A percentile compares a stretch with the other conserved stretches of the same genome.
These are phyloP conservation scores for Plasmodium cynomolgi DNA, from an alignment of 169 alveolate species.

Conservation along the genomic window DNA sequence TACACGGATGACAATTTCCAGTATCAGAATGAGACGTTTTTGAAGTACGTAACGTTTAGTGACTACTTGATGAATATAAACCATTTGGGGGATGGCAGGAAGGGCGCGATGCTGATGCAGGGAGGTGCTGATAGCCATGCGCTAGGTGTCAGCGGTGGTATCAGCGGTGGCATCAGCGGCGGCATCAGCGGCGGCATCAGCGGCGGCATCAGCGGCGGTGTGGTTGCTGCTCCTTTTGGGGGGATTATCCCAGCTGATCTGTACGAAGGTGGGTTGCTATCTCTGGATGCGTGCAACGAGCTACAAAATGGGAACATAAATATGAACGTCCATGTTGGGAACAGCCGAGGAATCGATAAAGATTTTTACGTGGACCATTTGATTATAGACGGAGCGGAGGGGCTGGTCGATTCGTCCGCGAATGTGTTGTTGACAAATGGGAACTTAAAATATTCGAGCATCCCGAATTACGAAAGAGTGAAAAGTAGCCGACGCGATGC, in stretches of 20 bases:
- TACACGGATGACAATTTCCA: constrained; percentile 42
- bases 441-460: constrained; percentile 25
- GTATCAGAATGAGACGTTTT: constrained; percentile 53
- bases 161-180: background rate
- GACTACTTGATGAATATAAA: constrained; percentile 13
- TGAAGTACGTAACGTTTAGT: constrained; percentile 36
- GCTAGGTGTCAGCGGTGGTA: background rate
- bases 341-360: constrained; percentile 10
- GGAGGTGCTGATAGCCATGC: background rate
- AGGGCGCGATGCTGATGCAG: background rate
- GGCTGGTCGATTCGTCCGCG: background rate
- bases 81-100: background rate
- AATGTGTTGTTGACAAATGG: constrained; percentile 6
- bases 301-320: background rate
- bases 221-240: background rate
- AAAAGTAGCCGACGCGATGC: constrained; percentile 17
- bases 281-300: background rate
- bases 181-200: background rate
- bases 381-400: constrained; percentile 13
- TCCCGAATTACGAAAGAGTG: constrained; percentile 50
- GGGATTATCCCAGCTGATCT: background rate
- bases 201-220: background rate
- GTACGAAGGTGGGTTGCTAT: background rate
- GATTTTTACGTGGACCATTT: constrained; percentile 69
- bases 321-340: background rate